A percentile compares a stretch with the other conserved stretches of the same genome.
Evolutionary conservation across 169 alveolate genomes (phyloP).

Genomic region (Cryptosporidium felis): DNA sequence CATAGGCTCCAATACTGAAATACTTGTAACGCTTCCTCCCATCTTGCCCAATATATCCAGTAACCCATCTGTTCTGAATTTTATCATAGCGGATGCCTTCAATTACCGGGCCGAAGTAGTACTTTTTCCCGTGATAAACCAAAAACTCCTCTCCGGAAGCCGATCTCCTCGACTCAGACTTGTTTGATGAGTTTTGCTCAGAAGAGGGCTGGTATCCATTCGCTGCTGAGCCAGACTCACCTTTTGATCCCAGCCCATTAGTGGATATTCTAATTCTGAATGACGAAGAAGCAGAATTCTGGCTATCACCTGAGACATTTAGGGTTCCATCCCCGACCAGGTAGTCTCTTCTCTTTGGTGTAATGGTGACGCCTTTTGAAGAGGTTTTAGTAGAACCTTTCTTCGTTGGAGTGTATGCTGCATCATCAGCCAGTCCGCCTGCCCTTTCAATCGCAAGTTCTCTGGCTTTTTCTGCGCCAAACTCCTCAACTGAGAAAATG

Average conservation of each 20-base stretch:
- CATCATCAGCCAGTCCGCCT: slow-evolving; percentile 38
- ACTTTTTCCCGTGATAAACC: slow-evolving; percentile 62
- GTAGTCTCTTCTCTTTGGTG: slow-evolving; percentile 28
- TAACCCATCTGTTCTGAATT: slow-evolving; percentile 69
- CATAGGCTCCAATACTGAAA: slow-evolving; percentile 70
- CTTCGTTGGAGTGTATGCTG: slow-evolving; percentile 36
- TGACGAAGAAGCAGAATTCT: slow-evolving; percentile 8
- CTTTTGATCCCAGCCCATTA: neutral
- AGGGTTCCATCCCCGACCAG: neutral
- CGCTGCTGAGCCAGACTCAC: neutral
- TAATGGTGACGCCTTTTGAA: neutral
- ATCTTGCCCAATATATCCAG: slow-evolving; percentile 59
- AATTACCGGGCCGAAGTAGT: slow-evolving; percentile 65
- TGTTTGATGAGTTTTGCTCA: slow-evolving; percentile 13
- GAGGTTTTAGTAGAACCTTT: slow-evolving; percentile 1
- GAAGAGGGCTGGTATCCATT: neutral
- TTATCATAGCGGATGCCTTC: slow-evolving; percentile 65
- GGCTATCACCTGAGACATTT: neutral
- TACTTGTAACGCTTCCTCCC: slow-evolving; percentile 69
- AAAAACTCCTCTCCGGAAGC: slow-evolving; percentile 38
- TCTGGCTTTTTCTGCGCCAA: slow-evolving; percentile 46
- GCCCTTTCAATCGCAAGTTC: slow-evolving; percentile 57
- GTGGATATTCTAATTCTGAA: slow-evolving; percentile 52
- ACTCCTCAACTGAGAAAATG: slow-evolving; percentile 30
- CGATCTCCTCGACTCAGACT: slow-evolving; percentile 23